Evolutionary conservation across 202 grass and related monocot species (phyloP).

Genomic region (Panicum hallii): DNA sequence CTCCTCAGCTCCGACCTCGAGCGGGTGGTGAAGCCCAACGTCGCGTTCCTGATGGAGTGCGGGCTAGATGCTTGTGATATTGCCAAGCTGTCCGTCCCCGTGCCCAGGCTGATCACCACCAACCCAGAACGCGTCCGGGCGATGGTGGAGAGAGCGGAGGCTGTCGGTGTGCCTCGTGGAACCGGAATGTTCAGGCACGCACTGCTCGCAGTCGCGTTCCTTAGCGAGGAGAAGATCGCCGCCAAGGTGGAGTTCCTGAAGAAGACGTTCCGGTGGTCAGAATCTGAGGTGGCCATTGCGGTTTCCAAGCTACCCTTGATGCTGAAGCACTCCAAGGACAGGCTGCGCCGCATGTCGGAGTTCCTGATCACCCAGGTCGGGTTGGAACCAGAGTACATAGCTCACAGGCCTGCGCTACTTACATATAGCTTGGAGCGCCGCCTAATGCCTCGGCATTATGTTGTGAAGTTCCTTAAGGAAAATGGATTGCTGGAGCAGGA

Average conservation of each 20-base stretch:
- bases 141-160: slow-evolving; percentile 37
- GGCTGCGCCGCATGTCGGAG: slow-evolving; percentile 36
- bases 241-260: slow-evolving; percentile 46
- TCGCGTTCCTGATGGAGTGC: slow-evolving; percentile 48
- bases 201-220: not conserved
- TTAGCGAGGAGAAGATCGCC: slow-evolving; percentile 20
- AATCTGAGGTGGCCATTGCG: slow-evolving; percentile 40
- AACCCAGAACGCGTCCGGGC: slow-evolving; percentile 1
- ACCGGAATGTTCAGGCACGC: slow-evolving; percentile 43
- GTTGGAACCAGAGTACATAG: slow-evolving; percentile 22
- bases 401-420: slow-evolving; percentile 38
- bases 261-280: slow-evolving; percentile 43
- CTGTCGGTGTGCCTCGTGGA: slow-evolving; percentile 25
- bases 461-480: slow-evolving; percentile 43
- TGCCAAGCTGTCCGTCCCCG: not conserved
- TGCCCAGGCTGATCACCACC: slow-evolving; percentile 7
- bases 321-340: slow-evolving; percentile 40
- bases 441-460: slow-evolving; percentile 31
- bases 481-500: slow-evolving; percentile 38
- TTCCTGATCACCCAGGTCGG: slow-evolving; percentile 46
- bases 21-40: slow-evolving; percentile 43
- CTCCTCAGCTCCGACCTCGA: slow-evolving; percentile 48
- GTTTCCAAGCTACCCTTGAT: slow-evolving; percentile 39
- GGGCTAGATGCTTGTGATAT: slow-evolving; percentile 48
- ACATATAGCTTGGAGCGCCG: slow-evolving; percentile 51